Base-by-base conservation (phyloP, 306 rosid species). In the Acacia crassicarpa region DNA sequence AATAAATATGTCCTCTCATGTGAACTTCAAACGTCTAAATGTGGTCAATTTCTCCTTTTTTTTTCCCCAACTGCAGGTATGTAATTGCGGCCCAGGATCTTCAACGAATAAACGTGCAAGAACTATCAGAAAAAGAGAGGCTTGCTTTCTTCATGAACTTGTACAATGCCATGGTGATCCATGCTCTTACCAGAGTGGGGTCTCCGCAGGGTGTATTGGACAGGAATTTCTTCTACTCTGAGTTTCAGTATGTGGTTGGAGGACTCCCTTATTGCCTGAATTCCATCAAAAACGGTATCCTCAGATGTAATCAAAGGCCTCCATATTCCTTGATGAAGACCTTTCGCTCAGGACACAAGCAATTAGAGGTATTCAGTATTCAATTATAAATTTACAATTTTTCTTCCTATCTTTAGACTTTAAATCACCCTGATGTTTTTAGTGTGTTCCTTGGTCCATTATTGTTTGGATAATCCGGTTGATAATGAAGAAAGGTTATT, bases 161-260 rank as follows among this genome's bases (percentile, higher is more conserved):
- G 84, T 92, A 93, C 84, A 96, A 96, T 86, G 99, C 97, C 38
- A 96, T 93, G 98, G 94, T 91, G 44, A 93, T 96, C 78, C 99
- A 96, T 87, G 97, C 93, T 7, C 73, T 92, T 30, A 91, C 89
- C 44, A 88, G 87, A 43, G 65, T 89, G 53, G 99, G 99, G 65
- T 79, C 85, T 59, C 94, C 96, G 16, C 92, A 92, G 83, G 90
- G 94, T 70, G 78, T 91, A 16, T 88, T 93, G 35, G 97, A 96
- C 82, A 88, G 97, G 83, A 93, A 91, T 87, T 89, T 90, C 71
- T 94, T 96, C 89, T 90, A 79, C 82, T 85, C 90, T 27, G 91
- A 92, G 63, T 96, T 96, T 80, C 91, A 82, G 58, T 96, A 96
- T 83, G 40, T 96, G 62, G 85, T 96, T 12, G 99, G 98, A 48